Base-by-base conservation (phyloP, 75 land plant genomes). In the Larix kaempferi region DNA sequence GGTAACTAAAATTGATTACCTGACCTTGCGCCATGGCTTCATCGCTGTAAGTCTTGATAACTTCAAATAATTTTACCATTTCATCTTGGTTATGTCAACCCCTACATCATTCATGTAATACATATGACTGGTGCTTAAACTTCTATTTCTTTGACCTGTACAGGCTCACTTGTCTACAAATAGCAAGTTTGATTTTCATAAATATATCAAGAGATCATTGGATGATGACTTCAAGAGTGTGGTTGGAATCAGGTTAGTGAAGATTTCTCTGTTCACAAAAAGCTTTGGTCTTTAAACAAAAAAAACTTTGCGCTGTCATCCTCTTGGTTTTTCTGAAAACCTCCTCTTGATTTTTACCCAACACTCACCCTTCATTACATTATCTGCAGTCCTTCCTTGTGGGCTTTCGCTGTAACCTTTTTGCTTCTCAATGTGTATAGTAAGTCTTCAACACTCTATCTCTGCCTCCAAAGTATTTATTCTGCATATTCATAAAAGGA, bases 191-290 rank as follows among this genome's bases (percentile, higher is more conserved):
- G 79, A 89, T 71, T 91, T 94, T 60, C 94, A 90, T 10, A 84
- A 84, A 29, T 94, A 94, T 73, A 94, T 94, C 29, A 80, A 56
- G 59, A 88, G 88, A 56, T 83, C 92, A 71, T 83, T 94, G 39
- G 92, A 94, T 57, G 92, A 91, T 74, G 94, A 94, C 74, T 94
- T 94, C 78, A 90, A 85, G 77, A 86, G 86, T 1, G 90, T 94
- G 2, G 92, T 91, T 29, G 94, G 92, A 2, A 91, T 94, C 78
- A 91, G 93, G 93, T 88, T 29, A 27, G 61, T 27, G 39, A 41
- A 10, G n/a, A 41, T 14, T 5, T 29, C 37, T 64, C 73, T 37
- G 5, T 6, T 27, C n/a, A n/a, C 22, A 23, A 60, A 60, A 60
- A 23, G 5, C n/a, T n/a, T 35, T 29, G 44, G 35, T 25, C 17